A percentile compares a stretch with the other conserved stretches of the same genome.
Evolutionary conservation across 768 basidiomycete genomes (phyloP).

Genomic region (Cubamyces lactineus): DNA sequence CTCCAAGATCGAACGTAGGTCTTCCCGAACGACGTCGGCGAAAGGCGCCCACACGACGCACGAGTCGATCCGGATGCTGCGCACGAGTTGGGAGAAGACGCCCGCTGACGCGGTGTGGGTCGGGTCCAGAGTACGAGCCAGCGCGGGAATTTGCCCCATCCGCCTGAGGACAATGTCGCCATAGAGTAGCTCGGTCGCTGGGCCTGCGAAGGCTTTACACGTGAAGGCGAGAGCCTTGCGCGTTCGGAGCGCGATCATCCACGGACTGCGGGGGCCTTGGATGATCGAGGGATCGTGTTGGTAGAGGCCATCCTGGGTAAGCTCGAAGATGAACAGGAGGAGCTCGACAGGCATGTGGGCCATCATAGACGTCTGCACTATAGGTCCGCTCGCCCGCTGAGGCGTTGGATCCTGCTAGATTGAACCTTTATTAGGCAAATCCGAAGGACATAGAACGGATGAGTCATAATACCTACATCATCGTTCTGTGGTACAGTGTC

Average conservation of each 20-base stretch:
- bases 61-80: constrained; percentile 13
- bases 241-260: constrained; percentile 8
- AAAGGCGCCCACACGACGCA: constrained; percentile 11
- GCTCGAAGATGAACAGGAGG: constrained; percentile 10
- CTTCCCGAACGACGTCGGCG: constrained; percentile 4
- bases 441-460: too few relatives aligned
- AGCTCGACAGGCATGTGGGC: constrained; percentile 6
- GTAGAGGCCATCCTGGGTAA: neutral
- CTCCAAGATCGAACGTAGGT: neutral
- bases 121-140: constrained; percentile 16
- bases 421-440: too few relatives aligned
- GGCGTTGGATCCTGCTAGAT: neutral
- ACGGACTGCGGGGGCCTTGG: constrained; percentile 4
- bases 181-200: constrained; percentile 17
- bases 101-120: neutral
- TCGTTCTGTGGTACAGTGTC: neutral
- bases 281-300: constrained; percentile 11
- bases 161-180: constrained; percentile 20
- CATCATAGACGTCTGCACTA: neutral
- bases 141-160: constrained; percentile 18
- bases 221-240: constrained; percentile 6
- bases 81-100: constrained; percentile 1
- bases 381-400: too few relatives aligned
- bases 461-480: neutral
- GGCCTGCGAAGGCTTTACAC: constrained; percentile 14